These are phyloP conservation scores for Chamaecrista fasciculata DNA, from an alignment of 306 rosid genomes.

Conservation along the genomic window DNA sequence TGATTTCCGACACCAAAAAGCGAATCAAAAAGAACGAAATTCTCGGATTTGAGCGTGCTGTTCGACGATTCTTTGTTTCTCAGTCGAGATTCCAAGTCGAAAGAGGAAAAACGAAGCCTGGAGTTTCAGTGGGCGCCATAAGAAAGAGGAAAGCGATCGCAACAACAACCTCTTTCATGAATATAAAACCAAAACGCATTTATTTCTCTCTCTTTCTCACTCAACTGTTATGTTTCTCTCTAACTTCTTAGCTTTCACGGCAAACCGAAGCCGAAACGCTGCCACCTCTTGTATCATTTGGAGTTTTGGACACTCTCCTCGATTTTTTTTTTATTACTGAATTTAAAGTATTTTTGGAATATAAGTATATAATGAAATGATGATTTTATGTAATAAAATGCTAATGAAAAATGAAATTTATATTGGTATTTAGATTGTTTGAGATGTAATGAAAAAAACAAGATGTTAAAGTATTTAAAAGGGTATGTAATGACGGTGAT, in stretches of 20 bases:
- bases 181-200: not conserved
- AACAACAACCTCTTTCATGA: not conserved
- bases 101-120: not conserved
- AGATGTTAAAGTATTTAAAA: too few relatives aligned
- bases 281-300: not conserved
- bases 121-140: conserved; percentile 1
- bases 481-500: too few relatives aligned
- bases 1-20: not conserved
- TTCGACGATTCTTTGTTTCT: not conserved
- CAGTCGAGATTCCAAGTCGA: not conserved
- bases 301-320: not conserved
- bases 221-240: not conserved
- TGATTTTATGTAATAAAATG: too few relatives aligned
- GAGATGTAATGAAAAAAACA: too few relatives aligned
- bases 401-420: too few relatives aligned
- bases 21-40: not conserved
- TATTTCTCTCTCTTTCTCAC: not conserved
- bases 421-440: too few relatives aligned
- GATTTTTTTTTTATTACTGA: too few relatives aligned
- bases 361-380: too few relatives aligned
- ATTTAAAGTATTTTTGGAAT: too few relatives aligned
- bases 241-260: not conserved
- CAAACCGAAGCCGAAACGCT: not conserved
- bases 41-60: not conserved
- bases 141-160: not conserved